Evolutionary conservation across 1,139 yeast genomes (phyloP).

Genomic region (Trichomonascaceae sp.): DNA sequence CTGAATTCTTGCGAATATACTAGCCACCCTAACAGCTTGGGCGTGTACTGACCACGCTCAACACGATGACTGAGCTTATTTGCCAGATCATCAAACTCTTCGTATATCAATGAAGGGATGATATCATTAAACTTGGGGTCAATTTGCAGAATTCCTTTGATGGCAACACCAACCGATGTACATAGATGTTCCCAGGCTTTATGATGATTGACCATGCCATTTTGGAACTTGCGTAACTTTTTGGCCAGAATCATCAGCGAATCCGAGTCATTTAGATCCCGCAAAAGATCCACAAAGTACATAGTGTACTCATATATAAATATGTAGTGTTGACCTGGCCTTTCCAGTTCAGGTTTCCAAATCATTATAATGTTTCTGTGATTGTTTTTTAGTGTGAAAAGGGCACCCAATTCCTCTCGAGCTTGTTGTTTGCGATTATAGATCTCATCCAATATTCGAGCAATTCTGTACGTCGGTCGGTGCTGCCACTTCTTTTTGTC

Average conservation of each 20-base stretch:
- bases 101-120: slow-evolving; percentile 43
- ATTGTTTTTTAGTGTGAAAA: slow-evolving; percentile 57
- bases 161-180: slow-evolving; percentile 45
- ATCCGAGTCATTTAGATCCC: slow-evolving; percentile 50
- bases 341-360: slow-evolving; percentile 89
- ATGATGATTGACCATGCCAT: slow-evolving; percentile 61
- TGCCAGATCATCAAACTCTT: slow-evolving; percentile 36
- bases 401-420: slow-evolving; percentile 52
- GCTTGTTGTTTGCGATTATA: slow-evolving; percentile 51
- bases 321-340: slow-evolving; percentile 89
- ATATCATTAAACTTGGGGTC: slow-evolving; percentile 51
- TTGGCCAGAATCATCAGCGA: slow-evolving; percentile 57
- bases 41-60: slow-evolving; percentile 12
- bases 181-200: slow-evolving; percentile 59
- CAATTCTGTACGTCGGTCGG: slow-evolving; percentile 69
- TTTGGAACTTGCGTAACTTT: slow-evolving; percentile 66
- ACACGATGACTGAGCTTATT: slow-evolving; percentile 19
- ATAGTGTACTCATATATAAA: slow-evolving; percentile 66
- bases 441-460: slow-evolving; percentile 54
- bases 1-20: slow-evolving; percentile 55
- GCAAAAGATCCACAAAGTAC: slow-evolving; percentile 55
- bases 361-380: slow-evolving; percentile 72
- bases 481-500: slow-evolving; percentile 95
- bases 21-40: slow-evolving; percentile 7
- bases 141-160: slow-evolving; percentile 42